Base-by-base conservation (phyloP, 2,329 filamentous ascomycete genomes). In the Claviceps purpurea region DNA sequence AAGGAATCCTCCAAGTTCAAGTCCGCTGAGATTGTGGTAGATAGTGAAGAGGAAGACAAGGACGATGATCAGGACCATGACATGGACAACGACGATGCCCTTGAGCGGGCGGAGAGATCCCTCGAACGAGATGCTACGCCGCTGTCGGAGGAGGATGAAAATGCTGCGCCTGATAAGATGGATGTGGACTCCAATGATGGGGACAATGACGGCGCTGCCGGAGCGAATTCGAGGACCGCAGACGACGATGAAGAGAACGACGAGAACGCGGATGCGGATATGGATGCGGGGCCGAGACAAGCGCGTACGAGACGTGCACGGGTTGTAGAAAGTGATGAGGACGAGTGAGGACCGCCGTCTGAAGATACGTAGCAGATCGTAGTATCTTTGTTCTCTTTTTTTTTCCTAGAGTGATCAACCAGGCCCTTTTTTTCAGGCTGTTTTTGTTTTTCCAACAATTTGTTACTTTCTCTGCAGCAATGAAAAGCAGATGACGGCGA, bases 1-100 rank as follows among this genome's bases (percentile, higher is more conserved):
- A 71, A 69, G 55, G 67, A 69, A 51, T 61, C 62, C 30, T 58
- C 64, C 65, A 94, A 95, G 68, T 95, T 80, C 75, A 95, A 95
- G 76, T 90, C 85, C 49, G 82, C 79, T 1, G 89, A 95, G 68
- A 80, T 89, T 56, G 82, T 95, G 30, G 84, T 88, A 45, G 86
- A 91, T 56, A 88, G 84, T 57, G 79, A 78, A 16, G 78, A 78
- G 13, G 75, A 74, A 3, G 72, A 65, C 6, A 63, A 38, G 18
- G 45, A 38, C 4, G 30, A 38, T 10, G 18, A 38, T 14, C 42
- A 20, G 11, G 30, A 38, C 10, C n/a, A n/a, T 5, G 45, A 47
- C 30, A 22, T 69, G 3, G 72, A 66, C 10, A 68, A 68, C 14
- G 65, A 70, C 1, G 67, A 73, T 43, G 66, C 65, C 5, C 66